Percentiles rank a stretch among this genome's conserved stretches.
Evolutionary conservation across 169 alveolate genomes (phyloP).

Genomic region (Plasmodium inui): DNA sequence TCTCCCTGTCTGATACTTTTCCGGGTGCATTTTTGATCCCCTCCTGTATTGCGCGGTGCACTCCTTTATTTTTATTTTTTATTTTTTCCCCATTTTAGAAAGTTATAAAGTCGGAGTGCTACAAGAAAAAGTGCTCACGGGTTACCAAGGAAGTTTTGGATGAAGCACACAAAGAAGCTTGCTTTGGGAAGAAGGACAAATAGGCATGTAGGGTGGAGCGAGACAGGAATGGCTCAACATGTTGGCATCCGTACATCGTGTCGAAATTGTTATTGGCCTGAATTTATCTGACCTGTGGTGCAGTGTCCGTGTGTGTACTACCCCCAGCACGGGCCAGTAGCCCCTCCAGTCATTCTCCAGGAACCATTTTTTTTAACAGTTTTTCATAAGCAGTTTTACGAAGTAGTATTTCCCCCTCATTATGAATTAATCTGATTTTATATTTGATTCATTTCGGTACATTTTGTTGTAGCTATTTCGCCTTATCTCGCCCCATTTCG

Average conservation of each 20-base stretch:
- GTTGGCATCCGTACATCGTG: not conserved
- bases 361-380: not conserved
- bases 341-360: not conserved
- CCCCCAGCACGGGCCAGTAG: not conserved
- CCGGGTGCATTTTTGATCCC: not conserved
- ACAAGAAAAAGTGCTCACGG: slow-evolving; percentile 59
- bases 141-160: slow-evolving; percentile 71
- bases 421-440: slow-evolving; percentile 6
- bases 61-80: not conserved
- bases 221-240: not conserved
- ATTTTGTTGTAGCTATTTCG: not conserved
- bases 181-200: slow-evolving; percentile 31
- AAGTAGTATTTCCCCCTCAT: not conserved
- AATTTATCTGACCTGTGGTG: not conserved
- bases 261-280: not conserved
- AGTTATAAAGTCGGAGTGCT: slow-evolving; percentile 57
- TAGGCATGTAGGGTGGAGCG: not conserved
- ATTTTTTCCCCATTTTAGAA: slow-evolving; percentile 33
- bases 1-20: not conserved
- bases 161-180: slow-evolving; percentile 74
- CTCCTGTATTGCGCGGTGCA: not conserved
- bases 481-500: not conserved
- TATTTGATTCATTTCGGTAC: slow-evolving; percentile 16
- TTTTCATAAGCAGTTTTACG: not conserved
- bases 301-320: not conserved